Conservation (phyloP, 805 yeast species). For the Candida krabiensis region DNA sequence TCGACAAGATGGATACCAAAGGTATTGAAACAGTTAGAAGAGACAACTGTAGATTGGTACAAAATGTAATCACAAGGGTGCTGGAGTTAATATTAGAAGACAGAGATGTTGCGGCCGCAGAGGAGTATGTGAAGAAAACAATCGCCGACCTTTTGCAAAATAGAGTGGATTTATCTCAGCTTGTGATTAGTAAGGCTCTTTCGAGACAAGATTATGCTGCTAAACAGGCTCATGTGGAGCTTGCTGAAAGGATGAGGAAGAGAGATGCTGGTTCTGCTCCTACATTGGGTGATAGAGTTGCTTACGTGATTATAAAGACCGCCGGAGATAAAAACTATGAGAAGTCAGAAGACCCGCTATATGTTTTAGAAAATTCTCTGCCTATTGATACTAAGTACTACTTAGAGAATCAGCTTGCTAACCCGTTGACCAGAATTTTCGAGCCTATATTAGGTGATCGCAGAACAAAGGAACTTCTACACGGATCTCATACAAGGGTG, state of each 20-base stretch:
- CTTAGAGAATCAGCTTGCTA: slow-evolving; percentile 85
- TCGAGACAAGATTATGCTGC: slow-evolving; percentile 90
- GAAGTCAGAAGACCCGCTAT: slow-evolving; percentile 95
- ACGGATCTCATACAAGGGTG: slow-evolving; percentile 82
- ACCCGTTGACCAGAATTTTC: slow-evolving; percentile 90
- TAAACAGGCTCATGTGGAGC: slow-evolving; percentile 95
- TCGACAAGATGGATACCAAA: slow-evolving; percentile 96
- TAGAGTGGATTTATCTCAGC: slow-evolving; percentile 85
- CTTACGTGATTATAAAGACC: slow-evolving; percentile 86
- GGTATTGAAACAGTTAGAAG: slow-evolving; percentile 98
- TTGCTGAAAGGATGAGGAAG: slow-evolving; percentile 93
- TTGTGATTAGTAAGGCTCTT: slow-evolving; percentile 91
- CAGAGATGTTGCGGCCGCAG: slow-evolving; percentile 82
- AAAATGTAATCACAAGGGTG: slow-evolving; percentile 90
- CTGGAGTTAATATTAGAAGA: slow-evolving; percentile 82
- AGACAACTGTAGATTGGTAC: slow-evolving; percentile 94
- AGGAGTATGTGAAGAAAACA: slow-evolving; percentile 77
- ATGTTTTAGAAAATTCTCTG: slow-evolving; percentile 84
- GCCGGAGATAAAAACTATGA: slow-evolving; percentile 88
- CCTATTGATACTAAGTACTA: slow-evolving; percentile 95
- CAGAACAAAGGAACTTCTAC: slow-evolving; percentile 74
- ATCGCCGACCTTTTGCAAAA: slow-evolving; percentile 91
- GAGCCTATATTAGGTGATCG: slow-evolving; percentile 92
- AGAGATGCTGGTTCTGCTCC: slow-evolving; percentile 99
- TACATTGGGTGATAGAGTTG: slow-evolving; percentile 95